Evolutionary conservation across 805 yeast species (phyloP).

Genomic region (Peterozyma xylosa): DNA sequence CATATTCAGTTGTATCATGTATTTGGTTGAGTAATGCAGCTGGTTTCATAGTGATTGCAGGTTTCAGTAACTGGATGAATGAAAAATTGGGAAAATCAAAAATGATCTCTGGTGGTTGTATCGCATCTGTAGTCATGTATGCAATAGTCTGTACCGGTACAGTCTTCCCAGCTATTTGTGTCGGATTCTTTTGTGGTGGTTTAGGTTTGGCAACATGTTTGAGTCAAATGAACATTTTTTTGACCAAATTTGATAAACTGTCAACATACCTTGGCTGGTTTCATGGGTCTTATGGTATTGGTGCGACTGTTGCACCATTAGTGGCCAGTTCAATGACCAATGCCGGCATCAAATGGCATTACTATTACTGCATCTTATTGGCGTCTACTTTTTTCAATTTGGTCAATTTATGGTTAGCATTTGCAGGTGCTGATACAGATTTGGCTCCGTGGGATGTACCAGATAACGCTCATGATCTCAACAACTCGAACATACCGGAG

Average conservation of each 20-base stretch:
- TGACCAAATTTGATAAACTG: slow-evolving; percentile 41
- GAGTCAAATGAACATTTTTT: slow-evolving; percentile 45
- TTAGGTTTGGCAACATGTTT: slow-evolving; percentile 42
- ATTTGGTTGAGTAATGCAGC: slow-evolving; percentile 52
- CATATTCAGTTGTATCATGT: slow-evolving; percentile 46
- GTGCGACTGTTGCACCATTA: slow-evolving; percentile 66
- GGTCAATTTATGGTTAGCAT: slow-evolving; percentile 31
- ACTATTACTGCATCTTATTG: slow-evolving; percentile 40
- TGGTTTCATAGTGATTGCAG: slow-evolving; percentile 47
- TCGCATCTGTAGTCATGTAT: slow-evolving; percentile 30
- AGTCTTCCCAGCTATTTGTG: slow-evolving; percentile 37
- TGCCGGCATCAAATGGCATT: slow-evolving; percentile 45
- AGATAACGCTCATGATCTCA: slow-evolving; percentile 12
- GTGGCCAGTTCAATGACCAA: slow-evolving; percentile 49
- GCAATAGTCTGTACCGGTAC: slow-evolving; percentile 41
- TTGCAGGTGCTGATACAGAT: slow-evolving; percentile 41
- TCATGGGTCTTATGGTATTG: slow-evolving; percentile 68
- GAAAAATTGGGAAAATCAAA: slow-evolving; percentile 30
- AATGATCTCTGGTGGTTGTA: slow-evolving; percentile 31
- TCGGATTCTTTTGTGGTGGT: slow-evolving; percentile 52
- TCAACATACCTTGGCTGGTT: slow-evolving; percentile 52
- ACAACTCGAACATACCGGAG: background rate
- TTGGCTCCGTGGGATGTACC: slow-evolving; percentile 25
- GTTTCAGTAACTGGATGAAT: slow-evolving; percentile 37
- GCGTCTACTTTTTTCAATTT: slow-evolving; percentile 28